Evolutionary conservation across 2,329 filamentous ascomycete species (phyloP).

Genomic region (Aspergillus costaricaensis): DNA sequence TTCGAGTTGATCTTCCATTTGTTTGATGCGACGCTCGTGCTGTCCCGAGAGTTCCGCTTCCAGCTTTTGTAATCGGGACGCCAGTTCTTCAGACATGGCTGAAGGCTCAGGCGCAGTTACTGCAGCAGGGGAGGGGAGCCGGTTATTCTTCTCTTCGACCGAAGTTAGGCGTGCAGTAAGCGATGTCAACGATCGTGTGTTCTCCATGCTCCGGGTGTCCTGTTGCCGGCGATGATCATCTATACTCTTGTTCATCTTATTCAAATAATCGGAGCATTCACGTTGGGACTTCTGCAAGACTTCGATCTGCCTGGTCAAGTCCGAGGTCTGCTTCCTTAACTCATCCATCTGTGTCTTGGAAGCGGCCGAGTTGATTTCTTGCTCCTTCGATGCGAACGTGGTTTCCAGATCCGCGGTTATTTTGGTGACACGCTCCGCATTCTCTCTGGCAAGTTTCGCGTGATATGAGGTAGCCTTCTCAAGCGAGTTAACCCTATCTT

Average conservation of each 20-base stretch:
- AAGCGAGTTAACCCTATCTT: neutral
- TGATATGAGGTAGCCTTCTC: constrained; percentile 2
- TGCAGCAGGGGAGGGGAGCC: neutral
- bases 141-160: neutral
- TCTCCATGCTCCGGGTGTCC: neutral
- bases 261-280: neutral
- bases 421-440: neutral
- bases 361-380: neutral
- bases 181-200: neutral
- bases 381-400: constrained; percentile 9
- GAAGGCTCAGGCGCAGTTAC: neutral
- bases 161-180: neutral
- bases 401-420: neutral
- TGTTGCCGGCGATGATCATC: neutral
- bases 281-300: neutral
- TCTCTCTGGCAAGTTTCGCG: neutral
- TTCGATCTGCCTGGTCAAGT: neutral
- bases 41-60: neutral
- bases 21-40: constrained; percentile 3
- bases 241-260: neutral
- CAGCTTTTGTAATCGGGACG: neutral
- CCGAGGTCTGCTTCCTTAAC: neutral
- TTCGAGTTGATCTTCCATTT: constrained; percentile 6
- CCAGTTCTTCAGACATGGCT: neutral
- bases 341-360: neutral